Percentiles rank a stretch among this genome's conserved stretches.
These are phyloP conservation scores for Debaryomyces robertsiae DNA, from an alignment of 1,139 yeast genomes.

Conservation along the genomic window DNA sequence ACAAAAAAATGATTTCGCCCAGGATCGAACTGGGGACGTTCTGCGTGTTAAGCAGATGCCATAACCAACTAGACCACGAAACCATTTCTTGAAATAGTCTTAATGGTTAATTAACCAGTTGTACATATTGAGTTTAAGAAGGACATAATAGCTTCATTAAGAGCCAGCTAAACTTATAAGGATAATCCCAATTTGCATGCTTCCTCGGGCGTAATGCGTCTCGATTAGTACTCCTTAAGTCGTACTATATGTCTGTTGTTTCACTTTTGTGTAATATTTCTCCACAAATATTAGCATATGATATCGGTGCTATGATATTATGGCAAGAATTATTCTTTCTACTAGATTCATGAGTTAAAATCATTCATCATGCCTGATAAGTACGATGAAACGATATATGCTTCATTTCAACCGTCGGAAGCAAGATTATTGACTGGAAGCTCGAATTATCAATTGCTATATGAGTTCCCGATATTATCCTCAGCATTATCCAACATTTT, in stretches of 20 bases:
- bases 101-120: no score
- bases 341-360: neutral
- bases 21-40: constrained; percentile 99
- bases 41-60: constrained; percentile 99
- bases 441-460: constrained; percentile 32
- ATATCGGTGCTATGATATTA: neutral
- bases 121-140: no score
- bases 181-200: no score
- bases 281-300: constrained; percentile 6
- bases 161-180: no score
- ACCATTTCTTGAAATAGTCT: constrained; percentile 25
- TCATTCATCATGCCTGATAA: constrained; percentile 5
- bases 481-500: constrained; percentile 50
- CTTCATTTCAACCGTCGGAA: constrained; percentile 42
- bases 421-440: constrained; percentile 31
- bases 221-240: no score
- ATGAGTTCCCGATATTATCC: constrained; percentile 49
- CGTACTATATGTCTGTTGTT: no score
- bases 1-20: constrained; percentile 76
- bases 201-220: no score
- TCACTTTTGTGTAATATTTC: constrained; percentile 6
- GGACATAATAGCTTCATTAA: no score
- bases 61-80: constrained; percentile 97
- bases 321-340: neutral
- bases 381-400: constrained; percentile 22